These are phyloP conservation scores for Fomitiporia mediterranea DNA, from an alignment of 1,284 basidiomycete species.

Conservation along the genomic window DNA sequence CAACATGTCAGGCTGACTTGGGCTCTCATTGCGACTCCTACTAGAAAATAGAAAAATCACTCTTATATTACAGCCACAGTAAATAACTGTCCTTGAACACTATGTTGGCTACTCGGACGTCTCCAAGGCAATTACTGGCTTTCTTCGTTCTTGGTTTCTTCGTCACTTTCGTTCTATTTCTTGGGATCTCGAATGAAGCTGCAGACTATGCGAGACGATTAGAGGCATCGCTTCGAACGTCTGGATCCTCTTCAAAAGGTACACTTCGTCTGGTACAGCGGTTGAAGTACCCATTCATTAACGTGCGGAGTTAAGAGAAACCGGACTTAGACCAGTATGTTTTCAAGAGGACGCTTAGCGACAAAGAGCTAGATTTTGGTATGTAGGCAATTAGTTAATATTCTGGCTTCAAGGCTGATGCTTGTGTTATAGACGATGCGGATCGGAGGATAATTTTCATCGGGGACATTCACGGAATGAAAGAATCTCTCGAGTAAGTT, in stretches of 20 bases:
- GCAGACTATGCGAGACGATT: slow-evolving; percentile 19
- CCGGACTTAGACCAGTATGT: slow-evolving; percentile 11
- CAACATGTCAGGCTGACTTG: no score
- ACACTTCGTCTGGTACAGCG: neutral
- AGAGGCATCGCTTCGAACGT: neutral
- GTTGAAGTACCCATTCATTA: neutral
- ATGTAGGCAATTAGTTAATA: slow-evolving; percentile 17
- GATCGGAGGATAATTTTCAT: slow-evolving; percentile 62
- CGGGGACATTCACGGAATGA: slow-evolving; percentile 85
- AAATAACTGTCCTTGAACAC: no score
- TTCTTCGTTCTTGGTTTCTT: slow-evolving; percentile 36
- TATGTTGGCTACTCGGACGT: neutral
- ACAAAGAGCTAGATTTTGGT: slow-evolving; percentile 36
- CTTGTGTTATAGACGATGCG: slow-evolving; percentile 38
- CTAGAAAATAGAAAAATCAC: no score
- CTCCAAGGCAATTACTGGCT: slow-evolving; percentile 18
- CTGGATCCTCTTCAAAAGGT: neutral
- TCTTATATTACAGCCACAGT: no score
- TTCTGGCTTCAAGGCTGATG: neutral
- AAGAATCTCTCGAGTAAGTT: slow-evolving; percentile 62
- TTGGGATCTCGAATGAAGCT: slow-evolving; percentile 26
- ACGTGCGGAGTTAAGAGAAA: neutral
- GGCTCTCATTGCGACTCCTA: no score
- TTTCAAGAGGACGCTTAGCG: slow-evolving; percentile 8
- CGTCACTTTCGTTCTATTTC: slow-evolving; percentile 37